phyloP scores from a whole-genome alignment of 305 asterid species.

The Plantago coronopus region DNA sequence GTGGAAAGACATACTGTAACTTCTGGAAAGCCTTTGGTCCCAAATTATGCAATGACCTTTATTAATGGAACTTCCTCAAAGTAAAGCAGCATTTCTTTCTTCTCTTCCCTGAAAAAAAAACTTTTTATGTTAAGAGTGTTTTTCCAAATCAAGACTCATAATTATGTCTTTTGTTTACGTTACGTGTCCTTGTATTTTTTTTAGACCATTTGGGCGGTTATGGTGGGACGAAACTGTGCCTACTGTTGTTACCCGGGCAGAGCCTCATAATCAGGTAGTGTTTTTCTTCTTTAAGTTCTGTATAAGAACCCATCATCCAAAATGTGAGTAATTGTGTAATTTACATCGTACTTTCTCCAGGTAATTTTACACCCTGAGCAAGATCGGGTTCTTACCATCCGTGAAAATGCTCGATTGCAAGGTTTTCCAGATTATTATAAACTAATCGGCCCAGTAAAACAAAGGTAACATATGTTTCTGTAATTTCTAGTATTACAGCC shows the following conservation, averaged over 20 bases:
- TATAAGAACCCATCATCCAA: neutral
- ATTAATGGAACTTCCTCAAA: slow-evolving; percentile 41
- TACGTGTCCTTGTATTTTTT: no score
- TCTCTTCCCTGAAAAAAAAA: no score
- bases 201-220: slow-evolving; percentile 82
- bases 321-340: neutral
- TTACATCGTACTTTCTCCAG: slow-evolving; percentile 27
- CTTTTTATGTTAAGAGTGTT: neutral
- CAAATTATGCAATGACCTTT: slow-evolving; percentile 71
- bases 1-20: slow-evolving; percentile 37
- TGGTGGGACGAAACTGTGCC: slow-evolving; percentile 96
- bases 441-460: slow-evolving; percentile 62
- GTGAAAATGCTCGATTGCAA: slow-evolving; percentile 86
- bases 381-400: slow-evolving; percentile 68
- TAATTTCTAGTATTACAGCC: no score
- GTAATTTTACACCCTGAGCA: slow-evolving; percentile 59
- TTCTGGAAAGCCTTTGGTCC: slow-evolving; percentile 87
- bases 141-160: neutral
- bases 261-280: slow-evolving; percentile 49
- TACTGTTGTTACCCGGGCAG: slow-evolving; percentile 71
- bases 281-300: neutral
- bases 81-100: slow-evolving; percentile 16
- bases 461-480: slow-evolving; percentile 40
- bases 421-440: slow-evolving; percentile 83
- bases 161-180: slow-evolving; percentile 7